phyloP scores from a whole-genome alignment of 2,329 filamentous ascomycete genomes.

The Penicillium sp. region DNA sequence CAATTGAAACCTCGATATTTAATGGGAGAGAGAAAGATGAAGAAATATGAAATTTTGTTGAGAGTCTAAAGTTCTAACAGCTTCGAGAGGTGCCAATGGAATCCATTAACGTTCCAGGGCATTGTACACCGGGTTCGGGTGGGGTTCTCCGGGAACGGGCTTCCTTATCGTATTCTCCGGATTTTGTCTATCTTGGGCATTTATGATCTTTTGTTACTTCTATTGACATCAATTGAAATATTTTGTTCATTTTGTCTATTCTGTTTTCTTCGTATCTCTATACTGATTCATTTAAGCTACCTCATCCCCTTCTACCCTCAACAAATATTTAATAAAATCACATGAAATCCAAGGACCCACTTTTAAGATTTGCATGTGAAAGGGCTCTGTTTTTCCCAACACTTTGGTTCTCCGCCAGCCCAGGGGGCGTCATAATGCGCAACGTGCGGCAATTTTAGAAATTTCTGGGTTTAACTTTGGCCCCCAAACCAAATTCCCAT shows the following conservation, averaged over 20 bases:
- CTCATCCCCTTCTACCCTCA: neutral
- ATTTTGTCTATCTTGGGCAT: neutral
- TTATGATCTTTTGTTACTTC: neutral
- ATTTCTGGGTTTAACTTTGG: neutral
- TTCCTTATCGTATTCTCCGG: neutral
- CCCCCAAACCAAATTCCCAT: neutral
- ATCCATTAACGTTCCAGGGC: neutral
- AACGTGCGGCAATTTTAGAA: neutral
- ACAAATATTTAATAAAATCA: neutral
- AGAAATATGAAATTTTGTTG: conserved; percentile 2
- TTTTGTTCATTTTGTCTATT: neutral
- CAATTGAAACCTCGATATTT: neutral
- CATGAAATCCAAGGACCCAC: conserved; percentile 2
- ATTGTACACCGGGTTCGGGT: neutral
- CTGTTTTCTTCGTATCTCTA: neutral
- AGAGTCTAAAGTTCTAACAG: conserved; percentile 1
- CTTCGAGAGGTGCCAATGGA: neutral
- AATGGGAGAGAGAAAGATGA: neutral
- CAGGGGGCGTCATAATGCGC: neutral
- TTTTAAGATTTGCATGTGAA: conserved; percentile 6
- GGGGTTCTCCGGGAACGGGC: conserved; percentile 4
- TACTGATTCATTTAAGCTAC: neutral
- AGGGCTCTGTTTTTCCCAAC: conserved; percentile 7
- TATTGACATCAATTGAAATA: neutral
- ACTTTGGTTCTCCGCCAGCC: neutral